Conservation (phyloP, 1,284 basidiomycete species). For the Laetiporus sulphureus region DNA sequence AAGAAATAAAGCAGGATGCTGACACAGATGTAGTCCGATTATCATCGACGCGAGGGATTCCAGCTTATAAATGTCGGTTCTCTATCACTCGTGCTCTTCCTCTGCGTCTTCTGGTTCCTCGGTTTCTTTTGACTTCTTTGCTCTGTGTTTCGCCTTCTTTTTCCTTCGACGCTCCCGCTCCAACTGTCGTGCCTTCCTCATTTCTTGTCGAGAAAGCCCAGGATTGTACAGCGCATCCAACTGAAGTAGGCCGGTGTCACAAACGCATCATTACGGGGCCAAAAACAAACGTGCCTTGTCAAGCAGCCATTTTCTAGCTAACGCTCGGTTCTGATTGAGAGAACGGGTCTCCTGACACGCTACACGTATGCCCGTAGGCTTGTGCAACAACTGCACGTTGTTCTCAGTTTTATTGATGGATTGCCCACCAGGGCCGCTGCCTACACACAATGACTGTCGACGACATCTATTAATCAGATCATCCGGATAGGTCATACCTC, state of each 20-base stretch:
- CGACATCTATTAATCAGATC: slow-evolving; percentile 10
- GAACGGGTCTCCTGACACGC: slow-evolving; percentile 77
- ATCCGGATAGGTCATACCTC: slow-evolving; percentile 39
- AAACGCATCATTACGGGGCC: too few species aligned
- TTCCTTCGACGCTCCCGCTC: slow-evolving; percentile 64
- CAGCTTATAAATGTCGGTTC: too few species aligned
- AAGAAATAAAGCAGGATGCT: too few species aligned
- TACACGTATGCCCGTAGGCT: slow-evolving; percentile 71
- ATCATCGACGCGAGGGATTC: too few species aligned
- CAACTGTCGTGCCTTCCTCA: slow-evolving; percentile 58
- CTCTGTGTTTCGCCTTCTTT: slow-evolving; percentile 66
- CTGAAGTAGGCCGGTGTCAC: too few species aligned
- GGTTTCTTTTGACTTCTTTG: slow-evolving; percentile 22
- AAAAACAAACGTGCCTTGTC: slow-evolving; percentile 52
- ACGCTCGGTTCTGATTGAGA: slow-evolving; percentile 56
- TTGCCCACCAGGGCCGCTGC: slow-evolving; percentile 80
- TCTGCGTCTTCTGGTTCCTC: too few species aligned
- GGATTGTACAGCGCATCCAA: slow-evolving; percentile 67
- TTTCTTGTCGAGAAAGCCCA: slow-evolving; percentile 63
- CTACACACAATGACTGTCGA: slow-evolving; percentile 30
- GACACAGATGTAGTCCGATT: too few species aligned
- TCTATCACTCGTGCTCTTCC: too few species aligned
- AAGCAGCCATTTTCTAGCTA: slow-evolving; percentile 59
- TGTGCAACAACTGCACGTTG: slow-evolving; percentile 75
- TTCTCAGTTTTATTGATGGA: slow-evolving; percentile 84